A percentile compares a stretch with the other conserved stretches of the same genome.
Conservation (phyloP, 164 flowering plant species). For the Vitis amurensis region DNA sequence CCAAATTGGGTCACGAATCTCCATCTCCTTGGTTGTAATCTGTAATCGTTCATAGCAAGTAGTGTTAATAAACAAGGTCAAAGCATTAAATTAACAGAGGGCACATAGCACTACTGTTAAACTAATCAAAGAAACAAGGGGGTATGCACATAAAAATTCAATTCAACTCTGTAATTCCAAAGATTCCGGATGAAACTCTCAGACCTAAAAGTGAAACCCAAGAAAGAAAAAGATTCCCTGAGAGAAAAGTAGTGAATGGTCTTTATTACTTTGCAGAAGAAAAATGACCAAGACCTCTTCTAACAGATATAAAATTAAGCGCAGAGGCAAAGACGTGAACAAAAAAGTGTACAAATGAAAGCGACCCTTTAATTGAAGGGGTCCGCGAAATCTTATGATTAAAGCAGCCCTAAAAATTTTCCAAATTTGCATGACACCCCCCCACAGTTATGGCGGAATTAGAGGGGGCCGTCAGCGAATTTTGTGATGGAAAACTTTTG, state of each 20-base stretch:
- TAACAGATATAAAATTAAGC: slow-evolving; percentile 7
- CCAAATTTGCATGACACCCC: slow-evolving; percentile 12
- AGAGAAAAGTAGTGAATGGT: slow-evolving; percentile 19
- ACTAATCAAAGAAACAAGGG: slow-evolving; percentile 12
- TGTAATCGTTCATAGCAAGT: slow-evolving; percentile 1
- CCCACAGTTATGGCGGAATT: background rate
- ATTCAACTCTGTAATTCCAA: slow-evolving; percentile 17
- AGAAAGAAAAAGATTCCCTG: slow-evolving; percentile 22
- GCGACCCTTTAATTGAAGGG: slow-evolving; percentile 17
- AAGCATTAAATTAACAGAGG: slow-evolving; percentile 2
- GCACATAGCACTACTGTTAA: slow-evolving; percentile 5
- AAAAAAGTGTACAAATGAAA: slow-evolving; percentile 24
- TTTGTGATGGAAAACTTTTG: too few species aligned
- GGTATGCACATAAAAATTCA: slow-evolving; percentile 11
- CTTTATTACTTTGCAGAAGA: slow-evolving; percentile 18
- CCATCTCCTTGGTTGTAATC: slow-evolving; percentile 10
- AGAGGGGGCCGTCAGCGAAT: background rate
- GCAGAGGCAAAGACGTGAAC: slow-evolving; percentile 7
- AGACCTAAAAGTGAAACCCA: slow-evolving; percentile 9
- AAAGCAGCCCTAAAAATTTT: slow-evolving; percentile 8
- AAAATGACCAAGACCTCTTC: slow-evolving; percentile 34
- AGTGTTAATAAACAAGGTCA: slow-evolving; percentile 27
- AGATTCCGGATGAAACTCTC: slow-evolving; percentile 21
- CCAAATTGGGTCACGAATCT: background rate
- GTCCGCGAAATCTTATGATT: background rate